Conservation (phyloP, 116 monocot species). For the Dioscorea cayenensis region DNA sequence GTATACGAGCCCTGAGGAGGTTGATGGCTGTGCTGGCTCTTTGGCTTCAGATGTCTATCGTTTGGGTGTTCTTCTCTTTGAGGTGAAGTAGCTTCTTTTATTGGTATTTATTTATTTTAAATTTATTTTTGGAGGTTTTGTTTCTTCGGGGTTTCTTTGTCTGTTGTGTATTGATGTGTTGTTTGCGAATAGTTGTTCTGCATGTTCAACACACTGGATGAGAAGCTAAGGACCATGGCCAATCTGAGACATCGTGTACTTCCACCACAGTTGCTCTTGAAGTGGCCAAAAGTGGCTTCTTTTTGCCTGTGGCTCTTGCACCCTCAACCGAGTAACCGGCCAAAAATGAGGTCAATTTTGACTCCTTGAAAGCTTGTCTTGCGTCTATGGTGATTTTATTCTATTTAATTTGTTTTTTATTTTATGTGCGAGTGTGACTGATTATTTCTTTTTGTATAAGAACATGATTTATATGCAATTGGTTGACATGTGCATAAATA, state of each 20-base stretch:
- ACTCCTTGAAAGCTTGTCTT: neutral
- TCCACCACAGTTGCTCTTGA: constrained; percentile 77
- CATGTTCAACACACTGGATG: constrained; percentile 52
- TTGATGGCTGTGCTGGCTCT: constrained; percentile 20
- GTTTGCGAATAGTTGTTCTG: constrained; percentile 48
- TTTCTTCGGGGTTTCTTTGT: neutral
- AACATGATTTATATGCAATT: too few relatives aligned
- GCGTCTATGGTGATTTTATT: too few relatives aligned
- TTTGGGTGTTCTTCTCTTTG: constrained; percentile 82
- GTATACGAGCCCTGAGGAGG: constrained; percentile 85
- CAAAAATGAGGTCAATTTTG: constrained; percentile 56
- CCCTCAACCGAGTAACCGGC: constrained; percentile 55
- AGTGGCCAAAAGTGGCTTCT: constrained; percentile 81
- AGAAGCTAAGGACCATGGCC: constrained; percentile 70
- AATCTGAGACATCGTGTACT: constrained; percentile 78
- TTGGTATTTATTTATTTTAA: neutral
- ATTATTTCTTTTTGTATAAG: too few relatives aligned
- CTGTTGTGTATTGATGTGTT: neutral
- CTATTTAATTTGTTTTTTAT: too few relatives aligned
- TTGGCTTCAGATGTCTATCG: constrained; percentile 77
- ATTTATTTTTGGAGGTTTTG: neutral
- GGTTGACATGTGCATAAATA: too few relatives aligned
- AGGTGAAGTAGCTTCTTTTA: constrained; percentile 28
- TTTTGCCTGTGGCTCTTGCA: constrained; percentile 91
- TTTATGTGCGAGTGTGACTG: too few relatives aligned